A percentile compares a stretch with the other conserved stretches of the same genome.
These are phyloP conservation scores for Pseudogymnoascus sp. DNA, from an alignment of 2,329 filamentous ascomycete genomes.

Conservation along the genomic window DNA sequence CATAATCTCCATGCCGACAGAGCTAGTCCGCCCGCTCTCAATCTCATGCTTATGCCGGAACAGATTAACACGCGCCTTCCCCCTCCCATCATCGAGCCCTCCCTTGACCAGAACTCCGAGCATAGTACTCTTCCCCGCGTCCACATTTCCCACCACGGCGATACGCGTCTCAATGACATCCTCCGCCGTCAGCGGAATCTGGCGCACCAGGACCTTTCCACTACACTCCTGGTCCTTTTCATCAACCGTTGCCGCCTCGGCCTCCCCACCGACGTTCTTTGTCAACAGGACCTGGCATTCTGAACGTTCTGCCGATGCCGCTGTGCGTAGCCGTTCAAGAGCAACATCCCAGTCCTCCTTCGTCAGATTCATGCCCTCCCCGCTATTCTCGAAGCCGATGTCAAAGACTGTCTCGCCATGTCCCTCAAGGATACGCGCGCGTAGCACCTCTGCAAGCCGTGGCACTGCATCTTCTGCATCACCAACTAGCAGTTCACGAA, in stretches of 20 bases:
- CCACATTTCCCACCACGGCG: conserved; percentile 94
- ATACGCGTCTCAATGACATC: conserved; percentile 93
- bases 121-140: conserved; percentile 95
- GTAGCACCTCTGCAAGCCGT: conserved; percentile 57
- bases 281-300: conserved; percentile 79
- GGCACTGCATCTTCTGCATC: conserved; percentile 51
- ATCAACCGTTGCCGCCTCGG: conserved; percentile 58
- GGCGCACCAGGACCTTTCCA: conserved; percentile 81
- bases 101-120: conserved; percentile 93
- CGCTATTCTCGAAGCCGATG: conserved; percentile 81
- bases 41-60: conserved; percentile 98
- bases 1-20: conserved; percentile 98
- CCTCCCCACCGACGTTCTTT: conserved; percentile 74
- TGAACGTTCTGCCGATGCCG: conserved; percentile 57
- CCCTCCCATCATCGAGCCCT: conserved; percentile 86
- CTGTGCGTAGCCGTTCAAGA: conserved; percentile 54
- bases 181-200: conserved; percentile 64
- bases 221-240: conserved; percentile 65
- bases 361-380: conserved; percentile 72
- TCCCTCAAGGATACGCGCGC: conserved; percentile 67
- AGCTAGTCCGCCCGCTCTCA: conserved; percentile 89
- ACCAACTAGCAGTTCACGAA: conserved; percentile 70
- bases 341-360: conserved; percentile 69
- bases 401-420: conserved; percentile 88
- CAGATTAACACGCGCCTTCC: conserved; percentile 86